Base-by-base conservation (phyloP, 1,139 yeast genomes). In the Wickerhamomyces sp. region DNA sequence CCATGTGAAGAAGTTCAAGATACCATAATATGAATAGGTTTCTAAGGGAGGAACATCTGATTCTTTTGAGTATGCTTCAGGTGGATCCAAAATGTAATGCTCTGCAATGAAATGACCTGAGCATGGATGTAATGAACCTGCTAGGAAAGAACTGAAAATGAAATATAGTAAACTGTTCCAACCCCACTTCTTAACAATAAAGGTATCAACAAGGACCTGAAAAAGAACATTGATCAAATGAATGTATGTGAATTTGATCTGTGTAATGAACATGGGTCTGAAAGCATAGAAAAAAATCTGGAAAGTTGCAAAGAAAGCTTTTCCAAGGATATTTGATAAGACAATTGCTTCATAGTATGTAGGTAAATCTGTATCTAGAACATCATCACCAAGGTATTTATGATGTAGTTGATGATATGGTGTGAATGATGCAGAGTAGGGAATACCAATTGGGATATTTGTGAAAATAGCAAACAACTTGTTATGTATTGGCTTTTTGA, bases 31-130 rank as follows among this genome's bases (percentile, higher is more conserved):
- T 10, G 95, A 85, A 61, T 84, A 90, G 0, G 97, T 90, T 62
- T 90, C 97, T 32, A 61, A 36, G 13, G 64, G 57, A 42, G 63
- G 62, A 9, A 45, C 38, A 34, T 56, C 60, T 7, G 47, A 57
- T 41, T 48, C 50, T 36, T 53, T 56, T 44, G 64, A 61, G 52
- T 71, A 71, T 31, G 55, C 49, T 63, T 73, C 48, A 46, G 82
- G 76, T 69, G 87, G 73, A 52, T 81, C 69, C 61, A 90, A 71
- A 14, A 89, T 84, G 61, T 90, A 90, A 63, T 90, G 97, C 63
- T 90, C 97, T 8, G 96, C 95, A 54, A 90, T 88, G 65, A 90
- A 90, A 67, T 90, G 97, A 15, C 96, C 97, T 2, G 97, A 95
- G 55, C 90, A 83, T 32, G 97, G 97, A 60, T 90, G 97, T 61